Percentiles rank a stretch among this genome's conserved stretches.
These are phyloP conservation scores for Salix brachista DNA, from an alignment of 345 rosid genomes.

Conservation along the genomic window DNA sequence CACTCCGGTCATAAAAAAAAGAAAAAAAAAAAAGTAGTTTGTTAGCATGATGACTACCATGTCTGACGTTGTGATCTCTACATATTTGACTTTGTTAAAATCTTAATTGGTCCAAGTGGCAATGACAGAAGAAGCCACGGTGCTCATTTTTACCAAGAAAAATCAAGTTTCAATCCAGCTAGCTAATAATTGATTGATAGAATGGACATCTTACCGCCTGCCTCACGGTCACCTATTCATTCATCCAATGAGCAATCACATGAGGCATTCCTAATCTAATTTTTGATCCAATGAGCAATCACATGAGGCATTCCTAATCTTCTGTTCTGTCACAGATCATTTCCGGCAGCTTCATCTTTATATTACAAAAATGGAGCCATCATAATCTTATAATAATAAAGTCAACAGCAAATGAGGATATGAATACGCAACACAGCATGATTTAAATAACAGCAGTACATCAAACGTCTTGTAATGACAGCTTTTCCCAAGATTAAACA, in stretches of 20 bases:
- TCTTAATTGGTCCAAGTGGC: not conserved
- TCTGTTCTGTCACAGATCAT: not conserved
- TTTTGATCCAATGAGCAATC: not conserved
- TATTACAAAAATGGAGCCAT: not conserved
- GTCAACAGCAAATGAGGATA: not conserved
- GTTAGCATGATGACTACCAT: no score
- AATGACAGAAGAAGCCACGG: not conserved
- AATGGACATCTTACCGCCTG: not conserved
- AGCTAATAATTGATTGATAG: no score
- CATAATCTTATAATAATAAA: not conserved
- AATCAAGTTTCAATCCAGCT: not conserved
- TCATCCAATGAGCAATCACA: not conserved
- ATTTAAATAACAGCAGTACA: not conserved
- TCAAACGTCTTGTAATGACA: not conserved
- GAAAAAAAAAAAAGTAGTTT: no score
- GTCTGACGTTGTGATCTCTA: not conserved
- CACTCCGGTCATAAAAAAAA: no score
- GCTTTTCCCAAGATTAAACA: not conserved
- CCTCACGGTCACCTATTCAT: not conserved
- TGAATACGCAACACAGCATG: not conserved
- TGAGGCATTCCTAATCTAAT: not conserved
- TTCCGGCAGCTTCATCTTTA: not conserved
- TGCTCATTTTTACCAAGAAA: not conserved
- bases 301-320: not conserved
- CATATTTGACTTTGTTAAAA: not conserved